Evolutionary conservation across 495 filamentous ascomycete species (phyloP), one percentile per base, ranked within the genome.

Genomic region (Neurospora intermedia): DNA sequence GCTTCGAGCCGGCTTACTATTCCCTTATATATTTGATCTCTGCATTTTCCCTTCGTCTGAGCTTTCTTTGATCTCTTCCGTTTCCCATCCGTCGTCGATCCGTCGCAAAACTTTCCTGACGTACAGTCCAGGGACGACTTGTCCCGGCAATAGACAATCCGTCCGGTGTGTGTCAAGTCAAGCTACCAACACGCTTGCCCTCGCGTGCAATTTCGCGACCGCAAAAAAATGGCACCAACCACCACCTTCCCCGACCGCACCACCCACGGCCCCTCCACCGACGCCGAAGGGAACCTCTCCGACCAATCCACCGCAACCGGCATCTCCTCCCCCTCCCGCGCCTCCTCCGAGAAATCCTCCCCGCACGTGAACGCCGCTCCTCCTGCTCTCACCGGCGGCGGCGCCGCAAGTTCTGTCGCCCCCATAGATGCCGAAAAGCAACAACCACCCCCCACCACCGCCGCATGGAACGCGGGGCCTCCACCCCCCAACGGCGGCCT

Each of bases 401-500:
- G 20, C 20, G 10, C 5, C 0, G 3, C 13, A 4, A 3, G 6
- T 15, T 31, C 27, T 31, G 27, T 31, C 27, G 27, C 54, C 1
- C 23, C 27, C 1, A 2, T 23, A 11, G 23, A 62, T 18, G 27
- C 27, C 27, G 54, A 62, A 4, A 62, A 62, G 20, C 46, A 54
- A 62, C 54, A 15, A 8, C 23, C 15, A 35, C 54, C 13, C 4
- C 35, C 35, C 54, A 31, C 54, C 13, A 13, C 23, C 23, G 46
- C 23, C 13, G 54, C 13, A 3, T 62, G 54, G 54, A 16, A 31
- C 2, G 38, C 71, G 4, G 38, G 46, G 3, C 42, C 40, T 9
- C 70, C 70, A 1, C 76, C 76, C 8, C 83, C 77, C 13, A 80
- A 88, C 75, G 87, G 86, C 40, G 87, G 86, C 8, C 35, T 85